Base-by-base conservation (phyloP, 1,139 yeast species). In the Hanseniaspora sp. region DNA sequence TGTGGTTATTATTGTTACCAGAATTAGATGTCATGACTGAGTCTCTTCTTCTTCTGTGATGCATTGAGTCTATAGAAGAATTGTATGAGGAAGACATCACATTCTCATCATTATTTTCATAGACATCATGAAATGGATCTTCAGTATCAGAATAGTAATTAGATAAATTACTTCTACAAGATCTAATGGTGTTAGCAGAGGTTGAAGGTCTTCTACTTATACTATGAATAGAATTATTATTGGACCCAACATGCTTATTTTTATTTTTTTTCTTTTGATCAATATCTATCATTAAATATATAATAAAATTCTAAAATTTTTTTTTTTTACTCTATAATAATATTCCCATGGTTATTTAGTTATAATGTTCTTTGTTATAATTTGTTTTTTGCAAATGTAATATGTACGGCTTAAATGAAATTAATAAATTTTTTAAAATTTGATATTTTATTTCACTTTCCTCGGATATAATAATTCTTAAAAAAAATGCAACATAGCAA, bases 1-100 rank as follows among this genome's bases (percentile, higher is more conserved):
- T 23, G 23, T 23, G 23, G 4, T 23, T 23, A 23, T 72, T 73
- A 52, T 63, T 65, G 62, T 65, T 69, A 18, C 64, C 70, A 45
- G 66, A 64, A 39, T 67, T 67, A 11, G 67, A 64, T 39, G 58
- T 61, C 7, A 46, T 9, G 45, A 59, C 63, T 53, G 54, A 51
- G 9, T 43, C 54, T 28, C 54, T 44, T 51, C 54, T 51, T 31
- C 41, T 51, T 44, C 48, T 40, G 35, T 46, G 55, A 31, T 41
- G 51, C 13, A 15, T 41, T 7, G 23, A 12, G 58, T 71, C 46
- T 28, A 40, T 34, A 5, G 40, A 45, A 11, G 77, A 69, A 78
- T 81, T 7, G 78, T 76, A 62, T 86, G 94, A 65, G 87, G 96
- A 65, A 90, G 86, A 1, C 95, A 79, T 1, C 95, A 80, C 60